A percentile compares a stretch with the other conserved stretches of the same genome.
Conservation (phyloP, 257 asterid species). For the Gardenia jasminoides region DNA sequence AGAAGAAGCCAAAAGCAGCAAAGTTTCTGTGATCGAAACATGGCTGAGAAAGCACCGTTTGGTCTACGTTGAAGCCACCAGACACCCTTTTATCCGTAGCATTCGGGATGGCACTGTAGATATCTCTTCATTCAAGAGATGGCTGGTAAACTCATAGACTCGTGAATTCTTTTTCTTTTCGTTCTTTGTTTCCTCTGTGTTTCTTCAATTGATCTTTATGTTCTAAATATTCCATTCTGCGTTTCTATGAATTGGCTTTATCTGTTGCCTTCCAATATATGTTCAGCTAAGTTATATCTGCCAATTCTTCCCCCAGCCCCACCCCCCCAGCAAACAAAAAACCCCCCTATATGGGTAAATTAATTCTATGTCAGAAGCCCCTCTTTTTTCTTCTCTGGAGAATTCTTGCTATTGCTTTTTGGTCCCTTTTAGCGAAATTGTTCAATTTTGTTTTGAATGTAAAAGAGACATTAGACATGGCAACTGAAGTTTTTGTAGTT, state of each 20-base stretch:
- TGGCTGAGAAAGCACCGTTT: conserved; percentile 61
- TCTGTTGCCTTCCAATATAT: neutral
- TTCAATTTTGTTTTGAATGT: neutral
- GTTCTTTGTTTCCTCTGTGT: neutral
- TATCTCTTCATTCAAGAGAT: conserved; percentile 62
- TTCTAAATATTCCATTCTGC: neutral
- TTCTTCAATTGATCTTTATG: neutral
- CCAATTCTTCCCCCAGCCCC: neutral
- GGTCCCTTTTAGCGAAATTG: neutral
- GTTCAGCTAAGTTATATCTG: neutral
- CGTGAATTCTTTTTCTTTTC: neutral
- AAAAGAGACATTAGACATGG: neutral
- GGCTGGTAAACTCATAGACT: conserved; percentile 58
- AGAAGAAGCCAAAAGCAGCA: conserved; percentile 16
- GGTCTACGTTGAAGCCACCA: conserved; percentile 52
- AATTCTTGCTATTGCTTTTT: neutral
- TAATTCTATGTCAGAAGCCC: neutral
- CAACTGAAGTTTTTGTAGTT: neutral
- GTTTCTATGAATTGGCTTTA: neutral
- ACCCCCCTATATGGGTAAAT: neutral
- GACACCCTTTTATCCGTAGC: conserved; percentile 70
- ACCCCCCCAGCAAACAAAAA: too few species aligned
- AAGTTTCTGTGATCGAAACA: conserved; percentile 27
- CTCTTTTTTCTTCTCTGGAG: neutral
- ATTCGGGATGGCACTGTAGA: conserved; percentile 77